phyloP scores from a whole-genome alignment of 192 early-diverging fungal genomes.

The Coemansia sp. region DNA sequence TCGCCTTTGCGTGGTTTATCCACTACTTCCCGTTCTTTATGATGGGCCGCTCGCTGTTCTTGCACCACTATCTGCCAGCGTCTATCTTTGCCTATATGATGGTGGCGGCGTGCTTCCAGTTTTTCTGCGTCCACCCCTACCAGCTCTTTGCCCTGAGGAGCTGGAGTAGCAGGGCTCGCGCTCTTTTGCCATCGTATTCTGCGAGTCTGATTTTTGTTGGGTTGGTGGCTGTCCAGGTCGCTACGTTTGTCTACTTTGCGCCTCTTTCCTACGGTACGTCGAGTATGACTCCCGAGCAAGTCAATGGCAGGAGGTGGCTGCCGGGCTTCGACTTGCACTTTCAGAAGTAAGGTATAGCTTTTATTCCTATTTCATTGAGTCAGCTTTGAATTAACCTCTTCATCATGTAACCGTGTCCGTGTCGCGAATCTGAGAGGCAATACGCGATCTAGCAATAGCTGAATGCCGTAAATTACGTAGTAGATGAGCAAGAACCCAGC shows the following conservation, averaged over 20 bases:
- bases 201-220: conserved; percentile 48
- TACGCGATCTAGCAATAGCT: conserved; percentile 22
- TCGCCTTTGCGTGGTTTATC: conserved; percentile 62
- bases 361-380: not conserved
- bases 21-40: conserved; percentile 81
- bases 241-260: conserved; percentile 74
- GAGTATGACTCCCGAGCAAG: conserved; percentile 55
- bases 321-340: conserved; percentile 85
- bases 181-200: conserved; percentile 29
- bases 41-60: conserved; percentile 68
- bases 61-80: conserved; percentile 81
- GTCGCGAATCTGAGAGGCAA: conserved; percentile 14
- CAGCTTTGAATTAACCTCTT: not conserved
- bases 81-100: conserved; percentile 73
- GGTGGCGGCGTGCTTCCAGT: conserved; percentile 61
- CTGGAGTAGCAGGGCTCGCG: conserved; percentile 37
- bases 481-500: conserved; percentile 23
- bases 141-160: conserved; percentile 38
- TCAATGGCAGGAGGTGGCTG: conserved; percentile 69
- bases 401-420: not conserved
- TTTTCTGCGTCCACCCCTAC: conserved; percentile 48
- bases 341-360: conserved; percentile 24
- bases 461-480: conserved; percentile 27
- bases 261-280: conserved; percentile 86
- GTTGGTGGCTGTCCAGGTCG: conserved; percentile 51